Conservation (phyloP, 306 rosid species). For the Boehmeria nivea region DNA sequence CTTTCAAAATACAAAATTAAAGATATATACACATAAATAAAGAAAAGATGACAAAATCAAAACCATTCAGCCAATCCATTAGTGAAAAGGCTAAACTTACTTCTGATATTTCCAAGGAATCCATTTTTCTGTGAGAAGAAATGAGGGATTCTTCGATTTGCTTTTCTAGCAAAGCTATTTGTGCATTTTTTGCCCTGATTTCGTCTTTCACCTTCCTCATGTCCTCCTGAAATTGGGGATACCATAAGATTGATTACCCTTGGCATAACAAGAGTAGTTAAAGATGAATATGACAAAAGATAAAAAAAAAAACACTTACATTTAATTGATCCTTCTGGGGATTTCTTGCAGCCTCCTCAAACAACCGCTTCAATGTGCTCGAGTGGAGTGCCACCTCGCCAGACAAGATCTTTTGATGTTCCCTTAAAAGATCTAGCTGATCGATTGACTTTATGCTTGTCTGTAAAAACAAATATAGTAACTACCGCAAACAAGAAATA, state of each 20-base stretch:
- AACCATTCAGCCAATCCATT: conserved; percentile 17
- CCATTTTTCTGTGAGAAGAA: conserved; percentile 46
- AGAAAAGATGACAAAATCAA: not conserved
- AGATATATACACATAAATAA: not conserved
- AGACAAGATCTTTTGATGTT: conserved; percentile 79
- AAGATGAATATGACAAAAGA: conserved; percentile 7
- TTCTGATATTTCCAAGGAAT: conserved; percentile 59
- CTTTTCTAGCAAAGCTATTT: conserved; percentile 76
- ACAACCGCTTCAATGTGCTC: conserved; percentile 83
- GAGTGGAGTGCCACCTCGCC: conserved; percentile 94
- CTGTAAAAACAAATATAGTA: conserved; percentile 29
- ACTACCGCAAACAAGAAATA: conserved; percentile 2
- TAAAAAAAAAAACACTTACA: conserved; percentile 38
- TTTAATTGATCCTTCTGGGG: conserved; percentile 68
- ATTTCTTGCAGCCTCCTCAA: conserved; percentile 65
- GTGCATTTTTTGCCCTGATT: conserved; percentile 65
- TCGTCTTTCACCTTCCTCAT: conserved; percentile 66
- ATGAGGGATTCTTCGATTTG: conserved; percentile 48
- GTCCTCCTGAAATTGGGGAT: conserved; percentile 47
- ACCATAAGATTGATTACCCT: conserved; percentile 24
- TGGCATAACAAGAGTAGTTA: conserved; percentile 22
- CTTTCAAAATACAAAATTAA: not conserved
- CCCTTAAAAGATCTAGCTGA: conserved; percentile 84
- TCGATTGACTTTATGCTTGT: conserved; percentile 73
- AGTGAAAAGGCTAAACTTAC: conserved; percentile 37